Conservation (phyloP, 257 asterid genomes). For the Cinchona pubescens region DNA sequence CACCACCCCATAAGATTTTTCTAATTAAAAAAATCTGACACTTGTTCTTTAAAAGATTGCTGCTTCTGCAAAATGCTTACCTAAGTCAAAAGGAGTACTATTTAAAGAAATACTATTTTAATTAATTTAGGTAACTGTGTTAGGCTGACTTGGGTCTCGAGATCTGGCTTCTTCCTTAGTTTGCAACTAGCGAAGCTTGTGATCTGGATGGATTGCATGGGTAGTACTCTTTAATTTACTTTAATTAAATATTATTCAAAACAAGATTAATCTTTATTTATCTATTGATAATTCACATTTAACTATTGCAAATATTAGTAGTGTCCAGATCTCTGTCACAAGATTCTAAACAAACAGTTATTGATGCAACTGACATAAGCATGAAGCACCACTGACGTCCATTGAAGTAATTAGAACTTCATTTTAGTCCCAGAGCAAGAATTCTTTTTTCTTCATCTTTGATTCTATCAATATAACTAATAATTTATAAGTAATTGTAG, state of each 20-base stretch:
- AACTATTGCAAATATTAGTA: not conserved
- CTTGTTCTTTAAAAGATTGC: not conserved
- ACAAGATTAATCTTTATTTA: not conserved
- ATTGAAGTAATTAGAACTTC: not conserved
- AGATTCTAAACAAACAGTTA: not conserved
- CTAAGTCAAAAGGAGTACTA: not conserved
- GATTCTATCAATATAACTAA: too few species aligned
- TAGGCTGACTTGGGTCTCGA: constrained; percentile 4
- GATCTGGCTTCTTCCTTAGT: not conserved
- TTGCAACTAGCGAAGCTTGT: not conserved
- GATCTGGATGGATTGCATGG: not conserved
- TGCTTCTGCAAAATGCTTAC: not conserved
- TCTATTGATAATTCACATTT: not conserved
- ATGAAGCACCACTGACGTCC: not conserved
- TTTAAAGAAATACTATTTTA: not conserved
- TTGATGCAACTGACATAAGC: not conserved
- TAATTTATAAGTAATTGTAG: too few species aligned
- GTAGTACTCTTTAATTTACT: not conserved
- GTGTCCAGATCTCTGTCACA: not conserved
- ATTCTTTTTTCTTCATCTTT: not conserved
- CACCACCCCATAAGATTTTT: not conserved
- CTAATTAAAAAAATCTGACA: not conserved
- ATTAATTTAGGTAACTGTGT: not conserved
- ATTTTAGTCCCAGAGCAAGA: not conserved
- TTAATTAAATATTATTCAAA: not conserved